A percentile compares a stretch with the other conserved stretches of the same genome.
Evolutionary conservation across 345 rosid genomes (phyloP).

Genomic region (Syzygium aqueum): DNA sequence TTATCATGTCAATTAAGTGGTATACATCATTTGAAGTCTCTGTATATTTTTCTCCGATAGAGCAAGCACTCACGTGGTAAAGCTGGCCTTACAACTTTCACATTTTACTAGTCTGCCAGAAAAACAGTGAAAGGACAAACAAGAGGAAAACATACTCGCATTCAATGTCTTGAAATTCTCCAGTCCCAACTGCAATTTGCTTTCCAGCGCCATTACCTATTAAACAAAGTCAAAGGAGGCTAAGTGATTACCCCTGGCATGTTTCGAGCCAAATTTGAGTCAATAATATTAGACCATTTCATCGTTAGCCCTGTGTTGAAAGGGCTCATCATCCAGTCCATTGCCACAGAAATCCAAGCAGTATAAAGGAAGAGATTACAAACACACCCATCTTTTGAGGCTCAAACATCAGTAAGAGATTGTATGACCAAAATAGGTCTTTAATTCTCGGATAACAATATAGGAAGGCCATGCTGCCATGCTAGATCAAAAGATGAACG

Average conservation of each 20-base stretch:
- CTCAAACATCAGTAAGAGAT: not conserved
- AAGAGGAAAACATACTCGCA: slow-evolving; percentile 50
- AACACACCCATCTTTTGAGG: not conserved
- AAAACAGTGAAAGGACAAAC: not conserved
- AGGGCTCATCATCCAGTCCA: not conserved
- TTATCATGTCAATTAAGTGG: not conserved
- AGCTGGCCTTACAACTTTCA: not conserved
- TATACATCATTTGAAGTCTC: not conserved
- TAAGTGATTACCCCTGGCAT: not conserved
- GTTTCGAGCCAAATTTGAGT: not conserved
- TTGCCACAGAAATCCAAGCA: not conserved
- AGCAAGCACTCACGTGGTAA: not conserved
- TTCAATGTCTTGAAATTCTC: slow-evolving; percentile 61
- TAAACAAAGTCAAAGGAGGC: slow-evolving; percentile 4
- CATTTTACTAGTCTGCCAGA: not conserved
- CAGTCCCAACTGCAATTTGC: slow-evolving; percentile 77
- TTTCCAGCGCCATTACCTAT: slow-evolving; percentile 60
- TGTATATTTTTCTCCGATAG: not conserved
- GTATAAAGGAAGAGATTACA: not conserved
- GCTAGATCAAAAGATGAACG: not conserved
- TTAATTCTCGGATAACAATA: not conserved
- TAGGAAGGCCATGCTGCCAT: not conserved
- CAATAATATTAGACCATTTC: not conserved
- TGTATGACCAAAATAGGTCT: not conserved
- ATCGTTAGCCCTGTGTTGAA: not conserved